These are phyloP conservation scores for Starmerella scarabaei DNA, from an alignment of 805 yeast species.

Conservation along the genomic window DNA sequence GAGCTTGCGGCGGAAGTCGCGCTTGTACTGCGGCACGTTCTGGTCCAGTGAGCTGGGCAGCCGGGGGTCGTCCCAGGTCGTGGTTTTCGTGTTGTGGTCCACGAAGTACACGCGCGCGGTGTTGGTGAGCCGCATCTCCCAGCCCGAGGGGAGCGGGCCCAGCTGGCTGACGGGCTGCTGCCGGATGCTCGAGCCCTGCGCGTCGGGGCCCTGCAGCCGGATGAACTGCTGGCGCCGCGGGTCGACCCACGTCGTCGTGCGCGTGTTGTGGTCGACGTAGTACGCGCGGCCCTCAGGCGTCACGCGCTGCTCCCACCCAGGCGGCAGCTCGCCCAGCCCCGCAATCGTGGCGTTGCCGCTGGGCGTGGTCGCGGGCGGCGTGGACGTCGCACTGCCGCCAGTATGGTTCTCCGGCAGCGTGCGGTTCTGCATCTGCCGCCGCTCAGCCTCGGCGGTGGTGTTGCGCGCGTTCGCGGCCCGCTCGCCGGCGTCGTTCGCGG, in stretches of 20 bases:
- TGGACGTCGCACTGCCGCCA: constrained; percentile 24
- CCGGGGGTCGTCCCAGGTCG: constrained; percentile 99
- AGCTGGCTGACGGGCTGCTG: constrained; percentile 96
- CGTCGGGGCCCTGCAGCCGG: constrained; percentile 72
- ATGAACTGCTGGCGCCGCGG: constrained; percentile 98
- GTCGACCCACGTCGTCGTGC: constrained; percentile 99
- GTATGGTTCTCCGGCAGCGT: constrained; percentile 61
- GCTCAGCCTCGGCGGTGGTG: constrained; percentile 67
- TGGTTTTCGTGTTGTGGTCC: constrained; percentile 97
- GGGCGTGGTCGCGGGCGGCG: constrained; percentile 1
- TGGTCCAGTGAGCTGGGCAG: constrained; percentile 94
- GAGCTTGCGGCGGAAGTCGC: constrained; percentile 95
- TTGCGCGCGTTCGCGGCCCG: constrained; percentile 45
- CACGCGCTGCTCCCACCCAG: constrained; percentile 98
- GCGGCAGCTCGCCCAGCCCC: constrained; percentile 91
- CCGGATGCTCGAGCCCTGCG: constrained; percentile 72
- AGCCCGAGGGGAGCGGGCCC: constrained; percentile 96
- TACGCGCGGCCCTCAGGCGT: constrained; percentile 98
- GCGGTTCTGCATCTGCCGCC: constrained; percentile 81
- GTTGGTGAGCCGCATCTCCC: constrained; percentile 99
- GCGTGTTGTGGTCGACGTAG: constrained; percentile 97
- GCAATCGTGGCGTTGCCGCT: constrained; percentile 73
- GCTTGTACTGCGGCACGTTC: constrained; percentile 97
- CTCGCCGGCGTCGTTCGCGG: constrained; percentile 66
- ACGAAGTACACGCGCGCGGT: constrained; percentile 98